These are phyloP conservation scores for Penicillium sp. DNA, from an alignment of 2,329 filamentous ascomycete genomes.

Conservation along the genomic window DNA sequence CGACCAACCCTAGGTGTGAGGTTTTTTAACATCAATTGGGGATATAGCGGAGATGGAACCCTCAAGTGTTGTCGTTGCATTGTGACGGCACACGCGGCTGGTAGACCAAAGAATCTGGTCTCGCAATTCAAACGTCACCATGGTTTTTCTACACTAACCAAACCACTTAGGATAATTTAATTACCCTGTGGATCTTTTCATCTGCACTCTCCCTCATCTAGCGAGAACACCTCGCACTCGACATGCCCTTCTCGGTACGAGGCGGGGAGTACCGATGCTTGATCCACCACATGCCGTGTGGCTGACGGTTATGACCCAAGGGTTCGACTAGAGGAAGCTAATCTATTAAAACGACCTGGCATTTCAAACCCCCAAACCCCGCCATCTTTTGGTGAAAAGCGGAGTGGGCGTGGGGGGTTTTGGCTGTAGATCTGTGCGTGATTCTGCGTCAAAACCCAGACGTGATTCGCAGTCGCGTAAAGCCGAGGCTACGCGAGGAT, in stretches of 20 bases:
- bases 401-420: neutral
- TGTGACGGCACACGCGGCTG: neutral
- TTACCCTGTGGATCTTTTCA: neutral
- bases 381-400: neutral
- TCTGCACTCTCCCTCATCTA: neutral
- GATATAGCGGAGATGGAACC: no score
- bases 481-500: no score
- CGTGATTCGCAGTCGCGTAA: no score
- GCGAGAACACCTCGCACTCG: neutral
- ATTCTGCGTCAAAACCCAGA: no score
- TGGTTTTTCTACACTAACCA: neutral
- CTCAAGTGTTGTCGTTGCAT: no score
- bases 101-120: neutral
- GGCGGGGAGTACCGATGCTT: neutral
- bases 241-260: constrained; percentile 1
- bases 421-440: neutral
- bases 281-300: constrained; percentile 11
- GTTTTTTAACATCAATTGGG: no score
- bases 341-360: neutral
- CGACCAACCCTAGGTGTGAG: no score
- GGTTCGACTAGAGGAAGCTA: neutral
- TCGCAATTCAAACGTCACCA: neutral
- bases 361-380: neutral
- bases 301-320: neutral
- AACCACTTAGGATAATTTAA: neutral